A percentile compares a stretch with the other conserved stretches of the same genome.
Conservation (phyloP, 495 filamentous ascomycete genomes). For the Cetradonia linearis region DNA sequence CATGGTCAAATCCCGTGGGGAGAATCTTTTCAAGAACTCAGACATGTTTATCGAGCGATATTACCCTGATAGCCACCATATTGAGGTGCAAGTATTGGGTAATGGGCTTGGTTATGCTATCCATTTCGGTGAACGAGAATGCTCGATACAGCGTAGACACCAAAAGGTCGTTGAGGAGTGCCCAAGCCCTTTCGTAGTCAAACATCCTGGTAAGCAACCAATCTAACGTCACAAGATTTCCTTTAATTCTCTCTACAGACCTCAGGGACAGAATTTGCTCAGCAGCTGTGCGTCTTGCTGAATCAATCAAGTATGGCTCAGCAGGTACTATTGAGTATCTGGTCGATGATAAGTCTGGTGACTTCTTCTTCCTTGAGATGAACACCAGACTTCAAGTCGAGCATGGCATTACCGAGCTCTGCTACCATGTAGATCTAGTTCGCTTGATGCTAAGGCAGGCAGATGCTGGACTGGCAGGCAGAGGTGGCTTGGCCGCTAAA, state of each 20-base stretch:
- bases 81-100: conserved; percentile 41
- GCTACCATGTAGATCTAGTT: conserved; percentile 51
- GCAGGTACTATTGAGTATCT: conserved; percentile 58
- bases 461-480: conserved; percentile 35
- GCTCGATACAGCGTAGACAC: conserved; percentile 40
- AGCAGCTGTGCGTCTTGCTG: conserved; percentile 42
- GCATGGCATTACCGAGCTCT: conserved; percentile 54
- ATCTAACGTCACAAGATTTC: background rate
- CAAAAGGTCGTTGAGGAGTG: conserved; percentile 49
- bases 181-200: conserved; percentile 42
- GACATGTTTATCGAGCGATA: conserved; percentile 39
- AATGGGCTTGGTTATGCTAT: conserved; percentile 36
- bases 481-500: conserved; percentile 32
- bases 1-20: conserved; percentile 32
- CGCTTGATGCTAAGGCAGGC: conserved; percentile 46
- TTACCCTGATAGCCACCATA: conserved; percentile 36
- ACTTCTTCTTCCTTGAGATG: conserved; percentile 61
- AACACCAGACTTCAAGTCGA: conserved; percentile 60
- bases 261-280: conserved; percentile 40
- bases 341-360: conserved; percentile 46
- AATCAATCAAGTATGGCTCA: conserved; percentile 45
- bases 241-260: conserved; percentile 20
- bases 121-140: conserved; percentile 37
- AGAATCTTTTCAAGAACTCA: conserved; percentile 37
- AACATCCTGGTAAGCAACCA: conserved; percentile 26